A percentile compares a stretch with the other conserved stretches of the same genome.
Conservation (phyloP, 306 rosid genomes). For the Cicer arietinum region DNA sequence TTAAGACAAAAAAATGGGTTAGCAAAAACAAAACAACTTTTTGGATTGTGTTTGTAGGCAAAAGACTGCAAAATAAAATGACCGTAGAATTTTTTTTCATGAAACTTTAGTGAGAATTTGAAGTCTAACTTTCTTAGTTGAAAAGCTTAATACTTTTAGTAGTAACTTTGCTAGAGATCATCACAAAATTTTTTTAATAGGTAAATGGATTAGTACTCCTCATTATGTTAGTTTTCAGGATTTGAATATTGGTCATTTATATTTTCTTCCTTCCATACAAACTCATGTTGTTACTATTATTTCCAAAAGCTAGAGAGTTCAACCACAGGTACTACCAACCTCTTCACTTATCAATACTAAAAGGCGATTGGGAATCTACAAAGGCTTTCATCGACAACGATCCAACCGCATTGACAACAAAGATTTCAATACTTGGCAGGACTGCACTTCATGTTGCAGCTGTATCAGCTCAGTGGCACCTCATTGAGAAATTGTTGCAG, state of each 20-base stretch:
- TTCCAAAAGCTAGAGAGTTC: conserved; percentile 51
- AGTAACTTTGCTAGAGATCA: no score
- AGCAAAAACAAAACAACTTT: neutral
- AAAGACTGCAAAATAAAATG: no score
- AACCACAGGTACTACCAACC: conserved; percentile 52
- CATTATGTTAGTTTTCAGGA: no score
- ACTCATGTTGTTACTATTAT: conserved; percentile 20
- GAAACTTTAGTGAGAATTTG: no score
- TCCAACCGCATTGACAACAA: conserved; percentile 52
- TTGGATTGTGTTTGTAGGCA: neutral
- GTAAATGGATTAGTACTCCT: no score
- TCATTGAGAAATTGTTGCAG: conserved; percentile 50
- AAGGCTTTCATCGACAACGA: conserved; percentile 47
- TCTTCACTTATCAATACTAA: conserved; percentile 52
- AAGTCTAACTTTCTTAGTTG: no score
- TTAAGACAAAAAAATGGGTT: no score
- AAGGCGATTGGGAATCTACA: conserved; percentile 60
- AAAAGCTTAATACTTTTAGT: no score
- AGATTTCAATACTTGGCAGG: conserved; percentile 43
- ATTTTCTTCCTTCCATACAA: conserved; percentile 32
- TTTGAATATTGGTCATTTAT: neutral
- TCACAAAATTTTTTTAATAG: no score
- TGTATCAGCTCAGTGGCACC: conserved; percentile 51
- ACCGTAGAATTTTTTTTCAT: no score
- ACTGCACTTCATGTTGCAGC: conserved; percentile 56